phyloP scores from a whole-genome alignment of 495 filamentous ascomycete genomes.

The Neurospora sp. region DNA sequence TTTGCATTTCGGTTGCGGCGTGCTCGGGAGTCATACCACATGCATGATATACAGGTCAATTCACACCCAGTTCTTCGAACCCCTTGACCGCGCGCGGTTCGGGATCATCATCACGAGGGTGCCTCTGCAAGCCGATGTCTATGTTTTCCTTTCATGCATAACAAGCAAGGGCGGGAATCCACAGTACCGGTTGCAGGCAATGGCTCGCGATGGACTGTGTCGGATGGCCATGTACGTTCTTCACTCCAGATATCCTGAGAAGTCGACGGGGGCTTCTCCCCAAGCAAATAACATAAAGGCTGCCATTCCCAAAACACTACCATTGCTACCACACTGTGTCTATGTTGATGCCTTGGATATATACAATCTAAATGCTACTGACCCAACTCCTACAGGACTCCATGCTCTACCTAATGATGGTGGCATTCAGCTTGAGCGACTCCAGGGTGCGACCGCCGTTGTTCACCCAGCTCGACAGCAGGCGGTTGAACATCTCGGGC shows the following conservation, averaged over 20 bases:
- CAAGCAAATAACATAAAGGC: neutral
- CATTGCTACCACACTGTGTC: neutral
- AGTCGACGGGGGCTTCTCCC: neutral
- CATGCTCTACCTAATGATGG: neutral
- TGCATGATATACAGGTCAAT: constrained; percentile 31
- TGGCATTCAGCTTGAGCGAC: neutral
- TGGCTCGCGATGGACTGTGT: neutral
- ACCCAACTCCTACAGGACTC: neutral
- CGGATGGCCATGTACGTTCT: neutral
- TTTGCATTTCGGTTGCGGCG: constrained; percentile 30
- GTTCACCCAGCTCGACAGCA: constrained; percentile 26
- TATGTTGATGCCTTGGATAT: neutral
- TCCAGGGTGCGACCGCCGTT: neutral
- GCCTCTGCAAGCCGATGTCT: neutral
- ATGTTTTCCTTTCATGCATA: neutral
- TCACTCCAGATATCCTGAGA: neutral
- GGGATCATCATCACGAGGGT: neutral
- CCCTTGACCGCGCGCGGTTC: neutral
- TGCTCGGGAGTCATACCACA: constrained; percentile 30
- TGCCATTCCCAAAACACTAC: neutral
- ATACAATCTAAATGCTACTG: neutral
- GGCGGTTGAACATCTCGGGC: constrained; percentile 24
- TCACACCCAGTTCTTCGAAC: constrained; percentile 28
- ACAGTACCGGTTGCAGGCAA: neutral
- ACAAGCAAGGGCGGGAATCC: neutral